Evolutionary conservation across 2,329 filamentous ascomycete genomes (phyloP), one percentile per base, ranked within the genome.

Genomic region (Thermothelomyces thermophilus): DNA sequence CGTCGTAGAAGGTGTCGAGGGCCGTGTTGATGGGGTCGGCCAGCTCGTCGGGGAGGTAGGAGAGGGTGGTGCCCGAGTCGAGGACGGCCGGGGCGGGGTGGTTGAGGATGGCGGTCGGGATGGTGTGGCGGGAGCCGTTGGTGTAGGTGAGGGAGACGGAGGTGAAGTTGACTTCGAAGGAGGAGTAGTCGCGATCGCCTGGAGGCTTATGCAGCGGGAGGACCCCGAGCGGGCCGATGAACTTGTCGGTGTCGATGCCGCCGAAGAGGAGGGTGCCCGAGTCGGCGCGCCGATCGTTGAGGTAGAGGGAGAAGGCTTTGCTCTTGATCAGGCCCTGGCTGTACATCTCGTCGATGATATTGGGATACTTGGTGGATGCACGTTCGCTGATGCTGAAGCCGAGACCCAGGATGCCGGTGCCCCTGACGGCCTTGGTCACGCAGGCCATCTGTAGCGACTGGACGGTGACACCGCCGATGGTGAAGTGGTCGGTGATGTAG

Each of bases 221-320:
- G 6, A 73, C 73, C 35, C 70, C 59, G 2, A 87, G 71, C 11
- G 68, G 58, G 47, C 82, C 83, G 3, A 73, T 70, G 67, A 79
- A 87, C 65, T 86, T 86, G 52, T 73, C 74, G 1, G 75, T 82
- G 67, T 87, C 83, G 49, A 87, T 73, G 41, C 83, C 84, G 50
- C 84, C 84, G 56, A 87, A 87, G 13, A 87, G 70, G 54, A 87
- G 79, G 54, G 72, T 78, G 36, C 84, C 84, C 1, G 73, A 76
- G 20, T 73, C 74, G 4, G 80, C 74, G 46, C 79, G 73, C 30
- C 71, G 62, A 61, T 76, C 70, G 57, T 75, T 72, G 50, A 80
- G 70, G 71, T 83, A 88, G 22, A 90, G 67, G 54, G 83, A 87
- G 68, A 86, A 89, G 3, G 82, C 81, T 58, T 79, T 78, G 24